Base-by-base conservation (phyloP, 1,284 basidiomycete species). In the Pisolithus thermaeus region DNA sequence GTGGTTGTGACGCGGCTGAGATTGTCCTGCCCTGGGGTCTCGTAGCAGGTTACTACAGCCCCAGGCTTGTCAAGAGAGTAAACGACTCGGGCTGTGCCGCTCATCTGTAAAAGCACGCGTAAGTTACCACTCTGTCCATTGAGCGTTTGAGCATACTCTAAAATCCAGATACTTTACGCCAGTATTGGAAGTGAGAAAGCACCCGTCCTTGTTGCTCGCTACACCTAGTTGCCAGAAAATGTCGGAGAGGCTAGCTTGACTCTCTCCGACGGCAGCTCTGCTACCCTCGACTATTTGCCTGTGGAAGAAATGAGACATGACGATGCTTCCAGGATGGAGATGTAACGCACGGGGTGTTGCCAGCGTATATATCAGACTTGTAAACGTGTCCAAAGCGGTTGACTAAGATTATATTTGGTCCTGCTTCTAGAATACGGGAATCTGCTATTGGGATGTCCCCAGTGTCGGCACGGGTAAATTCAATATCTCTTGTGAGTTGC, bases 1-100 rank as follows among this genome's bases (percentile, higher is more conserved):
- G 84, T 89, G 0, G 85, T 80, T 36, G 73, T 75, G 4, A 86
- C 58, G 9, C 77, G 75, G 25, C 79, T 60, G 22, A 80, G 64
- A 40, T 75, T 63, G 54, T 81, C 74, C 7, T 65, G 57, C 5
- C 53, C 53, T 18, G 68, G 63, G 51, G 72, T 64, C 56, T 81
- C 79, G 32, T 83, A 66, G 36, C 73, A 78, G 0, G 82, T 83
- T 20, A 87, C 61, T 3, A 73, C 52, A 50, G 77, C 71, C 39
- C 63, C 62, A 5, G 62, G 54, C 32, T 55, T 57, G 6, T 64
- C 43, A 20, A 72, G 52, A n/a, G 61, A 61, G 52, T 77, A 74
- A 30, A 79, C 56, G 36, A 65, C 55, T 11, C 60, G 49, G 25
- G 58, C 54, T 20, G 62, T 50, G 36, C 58, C 59, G 20, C 57